phyloP scores from a whole-genome alignment of 2,329 filamentous ascomycete species.

The Trichoderma hamatum region DNA sequence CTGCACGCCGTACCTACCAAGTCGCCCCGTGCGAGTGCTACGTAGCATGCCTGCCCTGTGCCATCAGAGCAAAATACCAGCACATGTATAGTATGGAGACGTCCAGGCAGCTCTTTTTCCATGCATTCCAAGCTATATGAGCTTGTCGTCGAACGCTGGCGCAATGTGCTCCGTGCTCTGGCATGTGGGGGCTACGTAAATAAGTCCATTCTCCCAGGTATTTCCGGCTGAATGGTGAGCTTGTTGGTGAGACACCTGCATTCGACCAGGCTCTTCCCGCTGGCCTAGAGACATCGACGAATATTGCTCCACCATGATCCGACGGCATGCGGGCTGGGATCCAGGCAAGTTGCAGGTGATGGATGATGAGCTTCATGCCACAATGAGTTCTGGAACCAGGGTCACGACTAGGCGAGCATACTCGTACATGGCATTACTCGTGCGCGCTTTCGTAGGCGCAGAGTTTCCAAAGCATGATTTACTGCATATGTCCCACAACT shows the following conservation, averaged over 20 bases:
- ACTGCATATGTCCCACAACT: slow-evolving; percentile 20
- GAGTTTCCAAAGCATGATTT: slow-evolving; percentile 4
- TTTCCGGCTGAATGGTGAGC: slow-evolving; percentile 26
- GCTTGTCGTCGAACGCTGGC: slow-evolving; percentile 5
- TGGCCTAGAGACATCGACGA: slow-evolving; percentile 14
- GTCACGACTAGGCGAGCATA: slow-evolving; percentile 11
- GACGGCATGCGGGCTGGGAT: slow-evolving; percentile 23
- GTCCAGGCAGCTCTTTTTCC: not conserved
- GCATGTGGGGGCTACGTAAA: slow-evolving; percentile 19
- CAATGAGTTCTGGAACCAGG: slow-evolving; percentile 10
- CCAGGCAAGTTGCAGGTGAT: slow-evolving; percentile 1
- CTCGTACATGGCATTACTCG: slow-evolving; percentile 18
- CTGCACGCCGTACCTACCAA: not conserved
- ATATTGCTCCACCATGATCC: slow-evolving; percentile 25
- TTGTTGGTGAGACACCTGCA: slow-evolving; percentile 23
- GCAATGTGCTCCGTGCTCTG: slow-evolving; percentile 6
- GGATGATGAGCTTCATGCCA: slow-evolving; percentile 4
- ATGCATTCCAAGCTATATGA: not conserved
- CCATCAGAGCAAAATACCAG: not conserved
- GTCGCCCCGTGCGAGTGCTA: not conserved
- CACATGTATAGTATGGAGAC: not conserved
- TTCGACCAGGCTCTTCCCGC: slow-evolving; percentile 17
- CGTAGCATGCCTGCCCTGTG: slow-evolving; percentile 18
- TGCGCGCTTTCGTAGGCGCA: not conserved
- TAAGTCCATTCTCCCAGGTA: slow-evolving; percentile 14